Conservation (phyloP, 1,284 basidiomycete species). For the Gymnopus androsaceus region DNA sequence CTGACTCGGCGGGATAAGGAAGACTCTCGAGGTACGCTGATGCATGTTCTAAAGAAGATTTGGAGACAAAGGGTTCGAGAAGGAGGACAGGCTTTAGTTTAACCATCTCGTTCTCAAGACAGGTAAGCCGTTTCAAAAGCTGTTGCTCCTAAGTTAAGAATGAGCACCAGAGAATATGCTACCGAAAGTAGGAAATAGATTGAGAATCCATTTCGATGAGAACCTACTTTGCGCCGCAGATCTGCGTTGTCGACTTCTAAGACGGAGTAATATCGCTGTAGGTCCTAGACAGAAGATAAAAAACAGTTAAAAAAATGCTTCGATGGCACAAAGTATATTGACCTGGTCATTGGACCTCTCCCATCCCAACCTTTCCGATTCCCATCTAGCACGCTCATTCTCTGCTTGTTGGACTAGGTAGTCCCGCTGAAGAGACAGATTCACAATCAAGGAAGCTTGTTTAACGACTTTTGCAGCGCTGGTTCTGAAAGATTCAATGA, state of each 20-base stretch:
- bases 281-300: conserved; percentile 41
- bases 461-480: conserved; percentile 50
- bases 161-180: not conserved
- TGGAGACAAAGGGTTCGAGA: conserved; percentile 44
- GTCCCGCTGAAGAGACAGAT: conserved; percentile 58
- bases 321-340: too few species aligned
- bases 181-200: not conserved
- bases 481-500: conserved; percentile 44
- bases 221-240: conserved; percentile 55
- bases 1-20: conserved; percentile 21
- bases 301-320: not conserved
- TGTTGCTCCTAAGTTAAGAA: conserved; percentile 42
- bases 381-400: conserved; percentile 59
- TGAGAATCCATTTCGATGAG: not conserved
- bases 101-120: conserved; percentile 53
- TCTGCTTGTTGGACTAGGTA: conserved; percentile 50
- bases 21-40: conserved; percentile 21
- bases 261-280: conserved; percentile 46
- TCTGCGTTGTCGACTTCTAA: conserved; percentile 56
- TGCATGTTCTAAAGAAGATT: conserved; percentile 22
- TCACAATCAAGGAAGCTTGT: conserved; percentile 63
- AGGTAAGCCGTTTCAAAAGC: conserved; percentile 42
- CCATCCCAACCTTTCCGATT: conserved; percentile 61
- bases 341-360: conserved; percentile 60
- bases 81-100: conserved; percentile 59